These are phyloP conservation scores for Candida vaughaniae DNA, from an alignment of 805 yeast species.

Conservation along the genomic window DNA sequence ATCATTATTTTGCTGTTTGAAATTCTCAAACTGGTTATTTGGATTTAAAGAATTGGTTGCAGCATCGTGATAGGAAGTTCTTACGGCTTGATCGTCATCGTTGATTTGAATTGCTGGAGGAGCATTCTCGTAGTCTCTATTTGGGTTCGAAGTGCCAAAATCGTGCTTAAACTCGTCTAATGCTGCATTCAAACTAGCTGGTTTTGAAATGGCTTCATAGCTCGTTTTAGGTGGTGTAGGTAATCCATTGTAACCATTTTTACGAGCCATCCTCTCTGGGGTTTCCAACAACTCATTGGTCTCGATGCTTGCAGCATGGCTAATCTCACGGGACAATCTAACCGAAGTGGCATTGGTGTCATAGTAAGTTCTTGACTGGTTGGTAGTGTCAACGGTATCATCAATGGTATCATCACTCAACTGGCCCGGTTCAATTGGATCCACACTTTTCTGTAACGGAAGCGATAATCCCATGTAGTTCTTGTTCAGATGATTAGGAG, in stretches of 20 bases:
- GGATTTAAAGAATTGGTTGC: slow-evolving; percentile 11
- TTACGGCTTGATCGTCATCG: slow-evolving; percentile 1
- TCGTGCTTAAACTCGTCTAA: slow-evolving; percentile 30
- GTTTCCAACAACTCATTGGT: slow-evolving; percentile 14
- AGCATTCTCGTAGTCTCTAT: slow-evolving; percentile 7
- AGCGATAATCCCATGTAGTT: slow-evolving; percentile 25
- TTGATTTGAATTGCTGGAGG: slow-evolving; percentile 6
- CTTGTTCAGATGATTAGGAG: slow-evolving; percentile 11
- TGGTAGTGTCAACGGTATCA: slow-evolving; percentile 4
- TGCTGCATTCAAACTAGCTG: slow-evolving; percentile 23
- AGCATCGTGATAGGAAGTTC: slow-evolving; percentile 11
- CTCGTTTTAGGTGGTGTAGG: slow-evolving; percentile 10
- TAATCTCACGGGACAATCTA: slow-evolving; percentile 5
- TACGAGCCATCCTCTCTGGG: slow-evolving; percentile 8
- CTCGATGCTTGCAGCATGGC: slow-evolving; percentile 11
- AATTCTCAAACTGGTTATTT: slow-evolving; percentile 17
- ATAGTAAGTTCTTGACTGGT: slow-evolving; percentile 1
- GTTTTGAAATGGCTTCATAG: neutral
- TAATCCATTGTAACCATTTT: neutral
- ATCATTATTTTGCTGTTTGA: slow-evolving; percentile 10
- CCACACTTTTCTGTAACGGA: slow-evolving; percentile 9
- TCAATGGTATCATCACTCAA: slow-evolving; percentile 7
- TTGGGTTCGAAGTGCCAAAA: slow-evolving; percentile 15
- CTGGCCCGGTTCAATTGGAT: neutral
- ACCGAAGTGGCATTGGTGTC: slow-evolving; percentile 13